Conservation (phyloP, 2,329 filamentous ascomycete genomes). For the Fusarium sp. region DNA sequence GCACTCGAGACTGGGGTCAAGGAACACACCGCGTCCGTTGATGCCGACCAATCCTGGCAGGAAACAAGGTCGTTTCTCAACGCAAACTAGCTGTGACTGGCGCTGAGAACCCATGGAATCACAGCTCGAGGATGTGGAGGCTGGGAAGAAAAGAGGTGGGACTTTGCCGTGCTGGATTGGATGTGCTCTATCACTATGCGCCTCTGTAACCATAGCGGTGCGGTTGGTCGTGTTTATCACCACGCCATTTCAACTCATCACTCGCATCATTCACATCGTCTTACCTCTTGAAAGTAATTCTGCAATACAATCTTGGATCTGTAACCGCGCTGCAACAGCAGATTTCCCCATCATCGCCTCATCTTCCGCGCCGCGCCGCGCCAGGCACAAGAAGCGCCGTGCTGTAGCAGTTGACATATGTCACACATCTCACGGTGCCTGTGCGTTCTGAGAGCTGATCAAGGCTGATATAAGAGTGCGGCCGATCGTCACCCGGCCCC, state of each 20-base stretch:
- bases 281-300: neutral
- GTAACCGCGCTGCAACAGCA: conserved; percentile 31
- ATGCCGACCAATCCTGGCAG: conserved; percentile 19
- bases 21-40: conserved; percentile 23
- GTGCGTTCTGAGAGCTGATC: conserved; percentile 1
- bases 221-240: conserved; percentile 11
- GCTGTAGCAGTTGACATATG: conserved; percentile 17
- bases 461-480: conserved; percentile 32
- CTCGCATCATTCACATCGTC: conserved; percentile 29
- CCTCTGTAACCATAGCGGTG: conserved; percentile 1
- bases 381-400: conserved; percentile 25
- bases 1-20: neutral
- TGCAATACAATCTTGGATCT: neutral
- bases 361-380: conserved; percentile 5
- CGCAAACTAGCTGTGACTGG: neutral
- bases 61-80: neutral
- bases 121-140: conserved; percentile 14
- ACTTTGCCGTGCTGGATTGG: conserved; percentile 1
- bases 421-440: conserved; percentile 24
- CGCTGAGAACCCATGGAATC: neutral
- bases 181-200: conserved; percentile 2
- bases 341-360: conserved; percentile 14
- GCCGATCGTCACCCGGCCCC: conserved; percentile 29
- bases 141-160: conserved; percentile 17
- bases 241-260: conserved; percentile 40